A percentile compares a stretch with the other conserved stretches of the same genome.
phyloP scores from a whole-genome alignment of 129 eudicot genomes.

The Tagetes patula region DNA sequence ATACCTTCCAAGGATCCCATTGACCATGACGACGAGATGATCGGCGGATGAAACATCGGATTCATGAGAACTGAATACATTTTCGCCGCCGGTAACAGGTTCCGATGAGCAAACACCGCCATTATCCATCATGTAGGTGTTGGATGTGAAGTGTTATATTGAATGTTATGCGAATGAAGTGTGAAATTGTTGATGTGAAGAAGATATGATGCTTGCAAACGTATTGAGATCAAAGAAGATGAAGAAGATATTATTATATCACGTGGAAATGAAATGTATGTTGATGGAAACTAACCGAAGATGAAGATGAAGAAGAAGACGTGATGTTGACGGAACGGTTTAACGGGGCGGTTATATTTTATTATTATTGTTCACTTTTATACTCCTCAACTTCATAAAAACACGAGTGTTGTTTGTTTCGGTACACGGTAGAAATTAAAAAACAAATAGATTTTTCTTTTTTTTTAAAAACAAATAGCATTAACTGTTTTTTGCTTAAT shows the following conservation, averaged over 20 bases:
- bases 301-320: constrained; percentile 20
- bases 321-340: constrained; percentile 24
- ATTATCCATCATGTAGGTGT: constrained; percentile 21
- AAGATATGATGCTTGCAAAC: background rate
- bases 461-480: too few species aligned
- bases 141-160: background rate
- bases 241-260: background rate
- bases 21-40: constrained; percentile 94
- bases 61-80: constrained; percentile 54
- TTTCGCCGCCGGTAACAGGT: constrained; percentile 59
- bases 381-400: background rate
- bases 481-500: too few species aligned
- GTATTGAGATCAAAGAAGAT: background rate
- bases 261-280: background rate
- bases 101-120: constrained; percentile 59
- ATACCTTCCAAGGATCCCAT: constrained; percentile 93
- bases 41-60: constrained; percentile 70
- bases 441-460: too few species aligned
- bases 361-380: background rate
- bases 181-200: constrained; percentile 1
- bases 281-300: background rate
- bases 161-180: constrained; percentile 15
- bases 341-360: constrained; percentile 30
- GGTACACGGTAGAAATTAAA: too few species aligned
- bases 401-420: too few species aligned